phyloP scores from a whole-genome alignment of 768 basidiomycete genomes.

The Pholiota molesta region DNA sequence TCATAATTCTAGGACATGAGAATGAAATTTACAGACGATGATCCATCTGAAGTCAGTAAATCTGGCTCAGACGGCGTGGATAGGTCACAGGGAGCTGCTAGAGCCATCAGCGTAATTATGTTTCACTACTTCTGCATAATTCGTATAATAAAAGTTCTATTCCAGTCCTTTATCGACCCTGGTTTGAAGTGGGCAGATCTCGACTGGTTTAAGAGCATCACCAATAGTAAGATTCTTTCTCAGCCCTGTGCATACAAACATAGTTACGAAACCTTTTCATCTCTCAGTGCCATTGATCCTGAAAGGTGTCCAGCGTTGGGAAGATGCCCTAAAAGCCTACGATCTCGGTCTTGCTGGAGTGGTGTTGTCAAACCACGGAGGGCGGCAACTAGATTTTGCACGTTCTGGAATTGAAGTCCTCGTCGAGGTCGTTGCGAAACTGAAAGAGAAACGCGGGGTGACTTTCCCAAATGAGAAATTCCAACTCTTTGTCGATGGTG shows the following conservation, averaged over 20 bases:
- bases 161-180: slow-evolving; percentile 93
- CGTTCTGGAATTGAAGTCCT: slow-evolving; percentile 91
- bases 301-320: slow-evolving; percentile 90
- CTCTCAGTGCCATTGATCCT: slow-evolving; percentile 81
- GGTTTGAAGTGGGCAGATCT: slow-evolving; percentile 86
- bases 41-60: slow-evolving; percentile 58
- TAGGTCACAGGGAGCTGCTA: slow-evolving; percentile 88
- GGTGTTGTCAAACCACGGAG: slow-evolving; percentile 88
- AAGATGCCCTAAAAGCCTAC: slow-evolving; percentile 87
- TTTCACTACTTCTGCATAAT: background rate
- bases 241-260: slow-evolving; percentile 35
- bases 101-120: slow-evolving; percentile 70
- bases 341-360: slow-evolving; percentile 74
- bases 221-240: slow-evolving; percentile 46
- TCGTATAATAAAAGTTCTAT: background rate
- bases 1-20: slow-evolving; percentile 80
- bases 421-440: slow-evolving; percentile 77
- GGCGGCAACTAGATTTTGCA: slow-evolving; percentile 77
- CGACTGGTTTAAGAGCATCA: slow-evolving; percentile 80
- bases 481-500: slow-evolving; percentile 92
- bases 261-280: slow-evolving; percentile 18
- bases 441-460: slow-evolving; percentile 67
- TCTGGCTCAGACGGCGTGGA: slow-evolving; percentile 63
- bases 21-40: slow-evolving; percentile 89
- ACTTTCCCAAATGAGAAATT: slow-evolving; percentile 79